phyloP scores from a whole-genome alignment of 495 filamentous ascomycete genomes.

The Penicillium alfredii region DNA sequence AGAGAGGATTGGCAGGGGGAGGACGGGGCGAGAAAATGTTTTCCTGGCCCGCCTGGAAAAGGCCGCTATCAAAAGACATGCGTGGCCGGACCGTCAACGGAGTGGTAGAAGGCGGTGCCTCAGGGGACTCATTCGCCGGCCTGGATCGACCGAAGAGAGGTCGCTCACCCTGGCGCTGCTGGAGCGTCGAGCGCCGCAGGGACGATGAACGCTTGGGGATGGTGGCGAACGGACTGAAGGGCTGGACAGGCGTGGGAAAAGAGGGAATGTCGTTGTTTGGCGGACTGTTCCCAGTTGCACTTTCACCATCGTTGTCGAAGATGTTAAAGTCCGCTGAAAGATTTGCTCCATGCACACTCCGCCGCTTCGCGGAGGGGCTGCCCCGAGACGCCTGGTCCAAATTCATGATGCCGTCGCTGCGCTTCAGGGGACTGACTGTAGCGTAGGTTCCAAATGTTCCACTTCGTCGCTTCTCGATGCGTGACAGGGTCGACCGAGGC shows the following conservation, averaged over 20 bases:
- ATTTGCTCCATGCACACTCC: constrained; percentile 68
- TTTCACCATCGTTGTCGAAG: constrained; percentile 49
- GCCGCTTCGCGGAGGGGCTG: constrained; percentile 79
- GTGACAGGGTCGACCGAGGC: constrained; percentile 41
- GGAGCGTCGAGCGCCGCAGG: constrained; percentile 77
- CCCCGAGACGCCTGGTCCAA: constrained; percentile 69
- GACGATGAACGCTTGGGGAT: constrained; percentile 57
- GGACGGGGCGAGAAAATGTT: constrained; percentile 42
- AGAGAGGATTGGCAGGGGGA: constrained; percentile 30
- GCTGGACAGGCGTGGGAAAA: constrained; percentile 22
- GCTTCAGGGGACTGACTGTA: constrained; percentile 82
- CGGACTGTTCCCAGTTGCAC: constrained; percentile 18
- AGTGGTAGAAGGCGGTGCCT: constrained; percentile 25
- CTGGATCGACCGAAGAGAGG: constrained; percentile 49
- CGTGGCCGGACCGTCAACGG: constrained; percentile 54
- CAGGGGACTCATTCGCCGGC: constrained; percentile 28
- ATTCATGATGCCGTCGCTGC: constrained; percentile 86
- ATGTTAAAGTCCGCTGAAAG: constrained; percentile 61
- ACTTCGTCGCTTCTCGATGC: constrained; percentile 44
- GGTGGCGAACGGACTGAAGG: constrained; percentile 37
- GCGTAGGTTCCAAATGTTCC: constrained; percentile 44
- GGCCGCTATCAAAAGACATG: constrained; percentile 67
- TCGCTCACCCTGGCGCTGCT: constrained; percentile 67
- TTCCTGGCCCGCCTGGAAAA: constrained; percentile 55
- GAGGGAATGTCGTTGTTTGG: constrained; percentile 21